Conservation (phyloP, 2,329 filamentous ascomycete genomes). For the Colletotrichum sp. region DNA sequence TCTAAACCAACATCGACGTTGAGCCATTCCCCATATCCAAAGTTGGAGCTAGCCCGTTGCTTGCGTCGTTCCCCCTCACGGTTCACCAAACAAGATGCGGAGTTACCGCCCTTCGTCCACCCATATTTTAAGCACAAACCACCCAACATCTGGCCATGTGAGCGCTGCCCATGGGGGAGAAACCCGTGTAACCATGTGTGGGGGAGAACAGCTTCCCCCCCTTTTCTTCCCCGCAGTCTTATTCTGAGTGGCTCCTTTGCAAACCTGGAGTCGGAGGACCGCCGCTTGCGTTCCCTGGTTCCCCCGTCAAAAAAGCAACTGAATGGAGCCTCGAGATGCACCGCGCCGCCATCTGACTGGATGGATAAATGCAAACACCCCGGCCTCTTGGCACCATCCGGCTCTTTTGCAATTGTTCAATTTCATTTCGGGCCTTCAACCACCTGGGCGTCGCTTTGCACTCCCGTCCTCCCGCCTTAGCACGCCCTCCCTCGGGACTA, state of each 20-base stretch:
- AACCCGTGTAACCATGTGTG: background rate
- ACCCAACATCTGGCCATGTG: background rate
- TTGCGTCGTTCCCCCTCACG: background rate
- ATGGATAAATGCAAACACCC: constrained; percentile 16
- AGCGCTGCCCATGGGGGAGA: constrained; percentile 6
- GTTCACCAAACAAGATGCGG: background rate
- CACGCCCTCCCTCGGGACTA: background rate
- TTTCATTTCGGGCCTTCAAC: constrained; percentile 21
- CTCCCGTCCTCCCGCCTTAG: constrained; percentile 19
- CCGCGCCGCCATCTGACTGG: constrained; percentile 2
- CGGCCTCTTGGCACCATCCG: background rate
- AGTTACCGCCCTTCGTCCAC: background rate
- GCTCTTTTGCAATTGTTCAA: background rate
- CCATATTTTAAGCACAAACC: constrained; percentile 11
- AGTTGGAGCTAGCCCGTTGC: background rate
- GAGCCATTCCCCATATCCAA: background rate
- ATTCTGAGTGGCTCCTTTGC: background rate
- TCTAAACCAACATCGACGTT: background rate
- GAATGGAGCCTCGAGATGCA: background rate
- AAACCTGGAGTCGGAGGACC: background rate
- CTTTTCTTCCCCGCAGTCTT: background rate
- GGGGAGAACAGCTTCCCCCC: constrained; percentile 1
- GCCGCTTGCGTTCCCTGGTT: background rate
- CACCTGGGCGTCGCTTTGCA: constrained; percentile 2
- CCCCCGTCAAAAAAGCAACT: background rate